Conservation (phyloP, 2,329 filamentous ascomycete genomes). For the Bipolaris bicolor region DNA sequence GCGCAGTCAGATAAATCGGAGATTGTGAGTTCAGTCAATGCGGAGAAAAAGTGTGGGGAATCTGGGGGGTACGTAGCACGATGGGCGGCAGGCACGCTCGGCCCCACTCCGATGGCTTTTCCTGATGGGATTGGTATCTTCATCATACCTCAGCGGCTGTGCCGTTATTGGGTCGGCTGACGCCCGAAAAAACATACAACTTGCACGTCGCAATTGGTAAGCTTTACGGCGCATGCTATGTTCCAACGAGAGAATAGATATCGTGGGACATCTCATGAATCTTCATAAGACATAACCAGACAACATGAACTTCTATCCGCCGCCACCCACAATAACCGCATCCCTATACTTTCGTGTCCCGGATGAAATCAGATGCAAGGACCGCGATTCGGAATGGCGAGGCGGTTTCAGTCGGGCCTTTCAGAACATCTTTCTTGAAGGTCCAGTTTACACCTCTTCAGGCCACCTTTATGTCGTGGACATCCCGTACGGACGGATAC, state of each 20-base stretch:
- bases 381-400: slow-evolving; percentile 47
- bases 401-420: slow-evolving; percentile 46
- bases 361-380: slow-evolving; percentile 35
- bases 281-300: neutral
- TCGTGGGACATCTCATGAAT: neutral
- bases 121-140: neutral
- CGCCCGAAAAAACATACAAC: neutral
- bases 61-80: neutral
- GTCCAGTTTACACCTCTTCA: slow-evolving; percentile 40
- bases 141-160: neutral
- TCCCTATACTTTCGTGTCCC: slow-evolving; percentile 48
- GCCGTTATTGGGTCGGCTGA: neutral
- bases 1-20: neutral
- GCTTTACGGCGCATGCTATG: neutral
- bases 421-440: slow-evolving; percentile 52
- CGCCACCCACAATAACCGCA: slow-evolving; percentile 44
- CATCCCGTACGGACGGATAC: slow-evolving; percentile 50
- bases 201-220: neutral
- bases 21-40: neutral
- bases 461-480: slow-evolving; percentile 51
- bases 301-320: slow-evolving; percentile 48
- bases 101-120: neutral
- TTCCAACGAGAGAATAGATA: neutral
- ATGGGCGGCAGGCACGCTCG: neutral
- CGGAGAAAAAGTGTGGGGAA: neutral